Percentiles rank a stretch among this genome's conserved stretches.
Evolutionary conservation across 139 green algal genomes (phyloP).

Genomic region (Tetradesmus lagerheimii): DNA sequence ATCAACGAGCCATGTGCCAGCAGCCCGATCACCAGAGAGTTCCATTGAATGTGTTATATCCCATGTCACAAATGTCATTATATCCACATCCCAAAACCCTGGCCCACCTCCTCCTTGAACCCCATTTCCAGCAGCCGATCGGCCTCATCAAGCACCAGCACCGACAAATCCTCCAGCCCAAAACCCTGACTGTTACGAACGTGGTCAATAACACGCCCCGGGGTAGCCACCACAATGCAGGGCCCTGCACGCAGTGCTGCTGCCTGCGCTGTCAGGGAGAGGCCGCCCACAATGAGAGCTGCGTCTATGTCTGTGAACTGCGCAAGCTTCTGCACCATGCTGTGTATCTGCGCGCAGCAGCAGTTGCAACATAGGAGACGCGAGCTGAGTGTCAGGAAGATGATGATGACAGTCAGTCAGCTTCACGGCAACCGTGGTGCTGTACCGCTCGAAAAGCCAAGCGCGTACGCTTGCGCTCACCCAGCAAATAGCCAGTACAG

Average conservation of each 20-base stretch:
- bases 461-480: too few relatives aligned
- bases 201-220: conserved; percentile 55
- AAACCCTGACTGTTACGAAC: conserved; percentile 54
- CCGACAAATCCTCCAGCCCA: conserved; percentile 93
- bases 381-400: too few relatives aligned
- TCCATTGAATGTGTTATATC: too few relatives aligned
- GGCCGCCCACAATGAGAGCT: conserved; percentile 94
- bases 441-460: too few relatives aligned
- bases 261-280: conserved; percentile 90
- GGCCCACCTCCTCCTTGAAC: conserved; percentile 81
- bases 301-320: conserved; percentile 94
- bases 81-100: neutral
- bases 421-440: too few relatives aligned
- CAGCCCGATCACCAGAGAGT: too few relatives aligned
- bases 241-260: conserved; percentile 78
- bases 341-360: conserved; percentile 81
- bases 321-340: conserved; percentile 93
- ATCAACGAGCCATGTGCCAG: too few relatives aligned
- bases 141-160: conserved; percentile 96
- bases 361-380: too few relatives aligned
- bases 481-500: too few relatives aligned
- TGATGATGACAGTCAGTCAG: too few relatives aligned
- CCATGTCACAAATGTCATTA: neutral
- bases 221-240: conserved; percentile 96
- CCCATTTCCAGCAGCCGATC: conserved; percentile 95